These are phyloP conservation scores for Venturia nashicola DNA, from an alignment of 2,329 filamentous ascomycete genomes.

Conservation along the genomic window DNA sequence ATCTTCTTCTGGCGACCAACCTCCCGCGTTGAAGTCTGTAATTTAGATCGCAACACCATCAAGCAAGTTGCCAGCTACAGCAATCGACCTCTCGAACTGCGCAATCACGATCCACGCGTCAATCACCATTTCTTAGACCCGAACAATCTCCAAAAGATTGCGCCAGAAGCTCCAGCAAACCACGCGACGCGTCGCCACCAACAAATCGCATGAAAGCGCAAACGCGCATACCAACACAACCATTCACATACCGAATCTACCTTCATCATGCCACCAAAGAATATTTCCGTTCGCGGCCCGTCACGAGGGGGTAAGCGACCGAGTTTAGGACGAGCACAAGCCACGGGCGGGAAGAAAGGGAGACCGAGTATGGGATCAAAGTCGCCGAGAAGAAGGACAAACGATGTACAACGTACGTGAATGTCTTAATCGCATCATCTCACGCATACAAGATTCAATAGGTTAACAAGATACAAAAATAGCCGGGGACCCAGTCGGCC, in stretches of 20 bases:
- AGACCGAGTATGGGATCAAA: constrained; percentile 4
- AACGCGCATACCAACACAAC: not conserved
- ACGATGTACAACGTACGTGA: constrained; percentile 1
- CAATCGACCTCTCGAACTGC: not conserved
- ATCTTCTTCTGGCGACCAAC: not conserved
- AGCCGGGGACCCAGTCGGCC: constrained; percentile 21
- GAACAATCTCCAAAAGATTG: not conserved
- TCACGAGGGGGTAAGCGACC: constrained; percentile 5
- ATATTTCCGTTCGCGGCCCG: constrained; percentile 4
- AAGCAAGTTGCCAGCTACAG: not conserved
- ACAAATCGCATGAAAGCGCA: not conserved
- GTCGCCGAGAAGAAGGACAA: not conserved
- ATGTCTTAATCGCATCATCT: not conserved
- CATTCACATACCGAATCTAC: not conserved
- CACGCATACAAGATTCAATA: not conserved
- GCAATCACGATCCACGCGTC: not conserved
- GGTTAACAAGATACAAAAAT: not conserved
- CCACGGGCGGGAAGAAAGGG: constrained; percentile 1
- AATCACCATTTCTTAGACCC: not conserved
- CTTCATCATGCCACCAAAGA: constrained; percentile 5
- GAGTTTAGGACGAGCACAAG: not conserved
- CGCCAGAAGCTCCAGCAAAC: not conserved
- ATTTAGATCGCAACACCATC: not conserved
- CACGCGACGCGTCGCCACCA: constrained; percentile 15
- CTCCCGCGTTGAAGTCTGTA: not conserved